Conservation (phyloP, 768 basidiomycete species). For the Suillus subalutaceus region DNA sequence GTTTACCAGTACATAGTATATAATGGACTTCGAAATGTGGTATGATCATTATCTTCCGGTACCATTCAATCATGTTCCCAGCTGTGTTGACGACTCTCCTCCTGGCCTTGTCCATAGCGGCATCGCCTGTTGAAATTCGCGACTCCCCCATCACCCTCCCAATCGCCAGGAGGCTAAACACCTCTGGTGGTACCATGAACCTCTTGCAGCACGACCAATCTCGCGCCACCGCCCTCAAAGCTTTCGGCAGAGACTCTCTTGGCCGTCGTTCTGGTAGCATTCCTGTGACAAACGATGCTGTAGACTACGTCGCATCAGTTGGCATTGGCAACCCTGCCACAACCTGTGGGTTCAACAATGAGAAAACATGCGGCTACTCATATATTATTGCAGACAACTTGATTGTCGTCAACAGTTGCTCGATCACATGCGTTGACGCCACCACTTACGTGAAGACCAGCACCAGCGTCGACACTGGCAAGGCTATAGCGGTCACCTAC, state of each 20-base stretch:
- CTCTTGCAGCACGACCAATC: not conserved
- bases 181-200: conserved; percentile 44
- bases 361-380: not conserved
- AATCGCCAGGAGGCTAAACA: conserved; percentile 55
- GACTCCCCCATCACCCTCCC: conserved; percentile 47
- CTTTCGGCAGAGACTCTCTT: conserved; percentile 1
- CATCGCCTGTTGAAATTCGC: conserved; percentile 45
- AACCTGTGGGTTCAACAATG: conserved; percentile 38
- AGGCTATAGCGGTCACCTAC: conserved; percentile 56
- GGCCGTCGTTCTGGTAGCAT: conserved; percentile 29
- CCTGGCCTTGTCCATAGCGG: conserved; percentile 48
- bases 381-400: conserved; percentile 45
- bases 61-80: conserved; percentile 11
- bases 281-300: conserved; percentile 46
- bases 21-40: not conserved
- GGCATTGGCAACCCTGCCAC: conserved; percentile 60
- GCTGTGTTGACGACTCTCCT: conserved; percentile 41
- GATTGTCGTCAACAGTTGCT: conserved; percentile 61
- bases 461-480: conserved; percentile 48
- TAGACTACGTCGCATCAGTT: conserved; percentile 40
- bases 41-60: conserved; percentile 20
- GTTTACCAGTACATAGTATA: conserved; percentile 20
- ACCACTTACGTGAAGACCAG: conserved; percentile 47
- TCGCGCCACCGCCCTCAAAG: not conserved
- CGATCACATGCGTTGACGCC: conserved; percentile 74